Evolutionary conservation across 148 eudicot species (phyloP), one percentile per base, ranked within the genome.

Genomic region (Rhododendron vialii): DNA sequence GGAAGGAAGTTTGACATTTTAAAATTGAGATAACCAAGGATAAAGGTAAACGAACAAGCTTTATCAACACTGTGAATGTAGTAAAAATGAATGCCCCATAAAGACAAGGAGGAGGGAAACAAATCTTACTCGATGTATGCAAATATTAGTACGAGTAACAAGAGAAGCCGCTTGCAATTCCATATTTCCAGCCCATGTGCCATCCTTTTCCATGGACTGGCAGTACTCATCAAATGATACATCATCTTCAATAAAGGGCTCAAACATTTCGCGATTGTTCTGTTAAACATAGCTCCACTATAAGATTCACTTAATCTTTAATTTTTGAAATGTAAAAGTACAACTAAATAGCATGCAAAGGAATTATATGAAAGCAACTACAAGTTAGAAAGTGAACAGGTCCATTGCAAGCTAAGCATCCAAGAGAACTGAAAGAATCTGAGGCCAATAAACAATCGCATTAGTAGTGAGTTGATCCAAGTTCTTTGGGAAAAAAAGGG

Each of bases 111-210:
- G 78, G 71, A 38, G 80, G 80, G 77, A 74, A 82, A 73, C 81
- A 65, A 43, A 53, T 82, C 89, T 81, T 92, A 96, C 99, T 84
- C 84, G 92, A 88, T 96, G 99, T 89, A 96, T 96, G 89, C 98
- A 96, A 82, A 96, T 96, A 88, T 95, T 96, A 85, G 86, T 86
- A 69, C 43, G 94, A 85, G 95, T 95, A 80, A 93, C 96, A 82
- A 96, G 93, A 81, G 99, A 95, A 88, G 98, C 98, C 85, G 99
- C 99, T 91, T 95, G 99, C 92, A 96, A 83, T 89, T 96, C 99
- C 98, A 96, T 94, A 91, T 96, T 81, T 84, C 99, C 99, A 83
- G 99, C 99, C 99, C 99, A 96, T 81, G 98, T 94, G 65, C 99
- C 98, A 90, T 96, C 98, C 87, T 95, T 90, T 55, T 89, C 94